phyloP scores from a whole-genome alignment of 2,329 filamentous ascomycete genomes.

The Fusarium sp. region DNA sequence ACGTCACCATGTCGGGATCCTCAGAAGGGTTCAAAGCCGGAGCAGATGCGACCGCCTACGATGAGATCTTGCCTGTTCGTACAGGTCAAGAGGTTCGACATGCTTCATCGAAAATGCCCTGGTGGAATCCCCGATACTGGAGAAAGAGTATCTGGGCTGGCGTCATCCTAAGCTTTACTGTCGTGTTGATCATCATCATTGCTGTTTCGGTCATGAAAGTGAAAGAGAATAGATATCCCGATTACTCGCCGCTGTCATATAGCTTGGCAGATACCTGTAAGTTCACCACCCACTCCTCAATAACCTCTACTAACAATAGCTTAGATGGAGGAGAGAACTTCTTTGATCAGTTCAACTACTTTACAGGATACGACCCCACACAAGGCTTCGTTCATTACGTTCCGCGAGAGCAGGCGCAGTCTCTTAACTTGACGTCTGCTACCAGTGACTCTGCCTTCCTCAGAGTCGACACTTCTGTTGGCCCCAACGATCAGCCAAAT shows the following conservation, averaged over 20 bases:
- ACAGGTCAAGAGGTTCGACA: conserved; percentile 35
- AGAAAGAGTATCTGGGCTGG: conserved; percentile 62
- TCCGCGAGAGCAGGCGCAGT: conserved; percentile 53
- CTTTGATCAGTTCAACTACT: conserved; percentile 68
- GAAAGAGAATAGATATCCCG: conserved; percentile 58
- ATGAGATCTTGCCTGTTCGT: conserved; percentile 44
- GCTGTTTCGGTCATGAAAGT: conserved; percentile 56
- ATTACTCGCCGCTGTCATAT: conserved; percentile 61
- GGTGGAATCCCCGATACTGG: conserved; percentile 65
- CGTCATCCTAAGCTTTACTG: conserved; percentile 51
- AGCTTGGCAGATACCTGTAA: conserved; percentile 61
- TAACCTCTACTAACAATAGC: conserved; percentile 3
- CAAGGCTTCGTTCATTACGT: conserved; percentile 67
- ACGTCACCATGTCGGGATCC: conserved; percentile 21
- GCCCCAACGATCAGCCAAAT: conserved; percentile 58
- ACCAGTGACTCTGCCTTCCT: conserved; percentile 64
- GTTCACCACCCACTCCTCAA: conserved; percentile 28
- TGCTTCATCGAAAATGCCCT: conserved; percentile 46
- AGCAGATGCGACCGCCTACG: conserved; percentile 42
- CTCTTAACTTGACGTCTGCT: conserved; percentile 71
- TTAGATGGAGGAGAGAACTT: conserved; percentile 62
- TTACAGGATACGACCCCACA: conserved; percentile 61
- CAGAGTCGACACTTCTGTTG: conserved; percentile 69
- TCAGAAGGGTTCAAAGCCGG: conserved; percentile 37
- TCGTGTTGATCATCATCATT: conserved; percentile 62